These are phyloP conservation scores for Fomitopsis pinicola DNA, from an alignment of 1,284 basidiomycete species.

Conservation along the genomic window DNA sequence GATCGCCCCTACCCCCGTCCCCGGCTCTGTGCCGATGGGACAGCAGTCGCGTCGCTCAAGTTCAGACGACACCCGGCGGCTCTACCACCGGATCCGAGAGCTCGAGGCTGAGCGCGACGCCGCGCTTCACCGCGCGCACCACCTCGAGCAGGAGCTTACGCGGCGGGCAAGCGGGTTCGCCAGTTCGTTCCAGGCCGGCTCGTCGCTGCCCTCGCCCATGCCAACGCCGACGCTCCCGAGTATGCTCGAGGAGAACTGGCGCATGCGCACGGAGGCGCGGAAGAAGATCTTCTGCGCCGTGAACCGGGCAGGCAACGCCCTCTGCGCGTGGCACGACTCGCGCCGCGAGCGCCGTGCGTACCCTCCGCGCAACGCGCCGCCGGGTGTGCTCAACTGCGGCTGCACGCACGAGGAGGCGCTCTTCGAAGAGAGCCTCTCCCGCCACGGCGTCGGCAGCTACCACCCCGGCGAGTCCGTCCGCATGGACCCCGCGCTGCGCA, in stretches of 20 bases:
- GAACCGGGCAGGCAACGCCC: slow-evolving; percentile 79
- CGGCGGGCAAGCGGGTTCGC: slow-evolving; percentile 23
- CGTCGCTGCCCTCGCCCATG: slow-evolving; percentile 30
- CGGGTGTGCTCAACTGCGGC: slow-evolving; percentile 75
- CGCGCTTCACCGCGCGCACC: slow-evolving; percentile 39
- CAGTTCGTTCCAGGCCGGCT: slow-evolving; percentile 13
- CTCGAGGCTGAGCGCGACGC: slow-evolving; percentile 44
- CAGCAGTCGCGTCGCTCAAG: slow-evolving; percentile 20
- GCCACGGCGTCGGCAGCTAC: slow-evolving; percentile 75
- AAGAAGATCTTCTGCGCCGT: slow-evolving; percentile 70
- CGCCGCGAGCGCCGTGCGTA: slow-evolving; percentile 71
- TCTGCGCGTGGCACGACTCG: slow-evolving; percentile 85
- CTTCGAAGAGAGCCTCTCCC: slow-evolving; percentile 76
- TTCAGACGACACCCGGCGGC: slow-evolving; percentile 33
- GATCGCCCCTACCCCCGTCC: slow-evolving; percentile 19
- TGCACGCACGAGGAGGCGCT: slow-evolving; percentile 78
- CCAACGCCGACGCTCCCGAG: slow-evolving; percentile 40
- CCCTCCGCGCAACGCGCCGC: slow-evolving; percentile 77
- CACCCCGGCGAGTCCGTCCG: slow-evolving; percentile 78
- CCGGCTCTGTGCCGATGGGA: slow-evolving; percentile 17
- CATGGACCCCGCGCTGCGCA: slow-evolving; percentile 80
- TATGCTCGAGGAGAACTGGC: slow-evolving; percentile 59
- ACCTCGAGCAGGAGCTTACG: slow-evolving; percentile 42
- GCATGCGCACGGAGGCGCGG: slow-evolving; percentile 64
- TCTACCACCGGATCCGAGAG: slow-evolving; percentile 39